phyloP scores from a whole-genome alignment of 1,284 basidiomycete genomes.

The Gymnopus androsaceus region DNA sequence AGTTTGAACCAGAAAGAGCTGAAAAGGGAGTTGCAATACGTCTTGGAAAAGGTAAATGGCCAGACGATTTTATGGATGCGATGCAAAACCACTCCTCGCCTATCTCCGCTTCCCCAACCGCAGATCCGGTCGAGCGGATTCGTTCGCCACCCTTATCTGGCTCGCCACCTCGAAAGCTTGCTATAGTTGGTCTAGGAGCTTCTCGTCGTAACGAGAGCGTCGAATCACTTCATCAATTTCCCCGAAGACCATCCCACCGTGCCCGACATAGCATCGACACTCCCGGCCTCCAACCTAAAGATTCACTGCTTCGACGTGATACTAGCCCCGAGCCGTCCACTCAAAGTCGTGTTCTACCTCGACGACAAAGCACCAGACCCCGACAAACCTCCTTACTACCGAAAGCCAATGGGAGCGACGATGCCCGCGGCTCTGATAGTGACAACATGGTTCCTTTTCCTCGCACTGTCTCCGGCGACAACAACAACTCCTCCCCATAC shows the following conservation, averaged over 20 bases:
- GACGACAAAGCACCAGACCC: constrained; percentile 59
- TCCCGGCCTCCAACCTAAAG: constrained; percentile 56
- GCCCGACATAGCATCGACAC: constrained; percentile 61
- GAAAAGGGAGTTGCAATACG: constrained; percentile 45
- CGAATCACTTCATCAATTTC: constrained; percentile 48
- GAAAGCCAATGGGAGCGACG: constrained; percentile 35
- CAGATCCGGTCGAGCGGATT: constrained; percentile 29
- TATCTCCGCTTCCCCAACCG: constrained; percentile 30
- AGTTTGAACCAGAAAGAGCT: constrained; percentile 27
- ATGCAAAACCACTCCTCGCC: constrained; percentile 42
- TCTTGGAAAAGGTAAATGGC: constrained; percentile 79
- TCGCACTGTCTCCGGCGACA: constrained; percentile 51
- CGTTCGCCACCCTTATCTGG: constrained; percentile 40
- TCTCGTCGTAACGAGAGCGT: constrained; percentile 46
- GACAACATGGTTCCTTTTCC: constrained; percentile 61
- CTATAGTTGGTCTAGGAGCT: constrained; percentile 43
- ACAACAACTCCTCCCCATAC: constrained; percentile 32
- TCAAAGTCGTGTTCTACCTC: constrained; percentile 47
- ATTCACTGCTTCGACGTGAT: constrained; percentile 53
- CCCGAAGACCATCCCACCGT: constrained; percentile 62
- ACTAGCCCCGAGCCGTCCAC: constrained; percentile 53
- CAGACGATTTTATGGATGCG: constrained; percentile 73
- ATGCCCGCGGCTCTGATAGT: constrained; percentile 30
- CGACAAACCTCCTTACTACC: constrained; percentile 54
- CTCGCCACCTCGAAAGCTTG: constrained; percentile 59